Conservation (phyloP, 192 early-diverging fungal genomes). For the Paraglomus brasilianum region DNA sequence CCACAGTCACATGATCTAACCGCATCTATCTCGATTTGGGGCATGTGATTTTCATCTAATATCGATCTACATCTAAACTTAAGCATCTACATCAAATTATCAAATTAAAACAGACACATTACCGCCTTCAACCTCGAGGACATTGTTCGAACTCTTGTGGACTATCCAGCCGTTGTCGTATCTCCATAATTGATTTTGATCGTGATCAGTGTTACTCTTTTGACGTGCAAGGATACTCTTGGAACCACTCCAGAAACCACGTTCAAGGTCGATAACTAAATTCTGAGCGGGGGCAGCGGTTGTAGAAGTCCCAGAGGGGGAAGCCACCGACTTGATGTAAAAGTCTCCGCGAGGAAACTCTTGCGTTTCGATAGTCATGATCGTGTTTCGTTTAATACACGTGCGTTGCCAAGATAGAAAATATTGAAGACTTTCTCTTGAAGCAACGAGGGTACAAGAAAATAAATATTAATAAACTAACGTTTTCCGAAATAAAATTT, state of each 20-base stretch:
- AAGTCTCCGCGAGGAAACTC: constrained; percentile 13
- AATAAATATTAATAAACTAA: too few species aligned
- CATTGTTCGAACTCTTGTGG: constrained; percentile 1
- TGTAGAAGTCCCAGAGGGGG: constrained; percentile 8
- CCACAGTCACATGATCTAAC: too few species aligned
- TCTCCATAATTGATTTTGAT: constrained; percentile 14
- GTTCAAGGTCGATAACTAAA: constrained; percentile 23
- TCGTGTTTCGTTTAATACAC: background rate
- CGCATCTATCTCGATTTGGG: too few species aligned
- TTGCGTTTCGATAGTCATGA: background rate
- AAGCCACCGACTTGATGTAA: constrained; percentile 20
- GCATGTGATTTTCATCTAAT: too few species aligned
- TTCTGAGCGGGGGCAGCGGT: background rate
- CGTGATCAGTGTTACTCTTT: constrained; percentile 17
- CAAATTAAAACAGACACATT: background rate
- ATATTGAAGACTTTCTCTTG: too few species aligned
- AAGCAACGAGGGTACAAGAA: too few species aligned
- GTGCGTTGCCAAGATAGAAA: too few species aligned
- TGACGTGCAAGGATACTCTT: background rate
- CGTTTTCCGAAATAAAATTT: too few species aligned
- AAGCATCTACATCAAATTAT: too few species aligned
- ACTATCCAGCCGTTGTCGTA: constrained; percentile 20
- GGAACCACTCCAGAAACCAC: background rate
- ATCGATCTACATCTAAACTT: too few species aligned
- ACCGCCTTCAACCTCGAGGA: constrained; percentile 15